Conservation (phyloP, 2,329 filamentous ascomycete species). For the Leptographium procerum region DNA sequence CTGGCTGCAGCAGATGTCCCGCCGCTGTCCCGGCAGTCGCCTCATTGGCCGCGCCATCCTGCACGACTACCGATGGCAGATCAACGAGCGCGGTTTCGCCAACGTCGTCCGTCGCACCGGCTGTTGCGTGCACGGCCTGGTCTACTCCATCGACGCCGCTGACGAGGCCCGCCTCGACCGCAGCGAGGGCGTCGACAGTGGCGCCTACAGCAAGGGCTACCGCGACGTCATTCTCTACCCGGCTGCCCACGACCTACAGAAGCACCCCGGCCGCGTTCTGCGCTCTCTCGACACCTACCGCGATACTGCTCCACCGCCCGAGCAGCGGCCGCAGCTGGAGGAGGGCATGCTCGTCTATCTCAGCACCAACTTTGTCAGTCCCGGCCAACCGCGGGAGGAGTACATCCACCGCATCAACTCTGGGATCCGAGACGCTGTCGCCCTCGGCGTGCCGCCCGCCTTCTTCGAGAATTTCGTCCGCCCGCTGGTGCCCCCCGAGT, state of each 20-base stretch:
- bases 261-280: neutral
- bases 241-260: conserved; percentile 14
- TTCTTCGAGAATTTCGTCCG: neutral
- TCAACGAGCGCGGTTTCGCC: conserved; percentile 35
- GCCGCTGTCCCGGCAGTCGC: conserved; percentile 28
- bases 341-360: conserved; percentile 28
- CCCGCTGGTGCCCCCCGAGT: neutral
- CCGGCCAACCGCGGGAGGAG: conserved; percentile 25
- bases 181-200: conserved; percentile 27
- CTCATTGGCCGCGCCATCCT: conserved; percentile 28
- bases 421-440: conserved; percentile 25
- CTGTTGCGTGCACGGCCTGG: neutral
- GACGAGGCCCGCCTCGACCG: neutral
- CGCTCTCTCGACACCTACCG: conserved; percentile 9
- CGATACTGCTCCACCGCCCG: neutral
- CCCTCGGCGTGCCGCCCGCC: conserved; percentile 15
- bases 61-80: conserved; percentile 30
- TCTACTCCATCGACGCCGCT: neutral
- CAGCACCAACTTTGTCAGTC: conserved; percentile 20
- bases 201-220: conserved; percentile 26
- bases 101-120: too few relatives aligned
- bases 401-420: conserved; percentile 29
- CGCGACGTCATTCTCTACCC: conserved; percentile 23
- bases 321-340: neutral
- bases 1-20: conserved; percentile 31